Percentiles rank a stretch among this genome's conserved stretches.
Evolutionary conservation across 257 asterid genomes (phyloP).

Genomic region (Galeopsis tetrahit): DNA sequence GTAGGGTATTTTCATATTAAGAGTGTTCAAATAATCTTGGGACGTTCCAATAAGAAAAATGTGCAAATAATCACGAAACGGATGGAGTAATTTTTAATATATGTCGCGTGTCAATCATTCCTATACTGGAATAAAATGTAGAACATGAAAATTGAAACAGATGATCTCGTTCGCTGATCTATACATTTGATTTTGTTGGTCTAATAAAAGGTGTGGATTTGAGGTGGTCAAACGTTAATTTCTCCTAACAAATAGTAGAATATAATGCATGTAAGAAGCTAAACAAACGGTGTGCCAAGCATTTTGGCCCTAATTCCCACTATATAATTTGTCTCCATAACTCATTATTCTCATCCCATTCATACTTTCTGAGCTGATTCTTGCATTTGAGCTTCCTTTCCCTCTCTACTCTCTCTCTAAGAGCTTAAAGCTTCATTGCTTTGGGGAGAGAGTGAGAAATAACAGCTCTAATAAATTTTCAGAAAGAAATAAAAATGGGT

Average conservation of each 20-base stretch:
- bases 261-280: constrained; percentile 9
- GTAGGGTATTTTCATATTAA: too few species aligned
- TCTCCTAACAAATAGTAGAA: constrained; percentile 26
- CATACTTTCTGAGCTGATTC: background rate
- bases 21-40: too few species aligned
- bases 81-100: too few species aligned
- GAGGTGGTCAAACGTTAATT: constrained; percentile 15
- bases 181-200: background rate
- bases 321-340: constrained; percentile 18
- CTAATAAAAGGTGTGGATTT: background rate
- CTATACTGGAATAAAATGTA: too few species aligned
- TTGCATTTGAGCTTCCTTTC: constrained; percentile 3
- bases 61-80: too few species aligned
- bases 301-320: background rate
- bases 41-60: too few species aligned
- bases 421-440: constrained; percentile 3
- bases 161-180: too few species aligned
- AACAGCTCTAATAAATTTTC: background rate
- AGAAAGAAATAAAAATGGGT: constrained; percentile 44
- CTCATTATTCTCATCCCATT: background rate
- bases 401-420: constrained; percentile 15
- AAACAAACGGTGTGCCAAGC: constrained; percentile 13
- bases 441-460: constrained; percentile 24
- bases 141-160: too few species aligned
- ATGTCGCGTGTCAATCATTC: too few species aligned